A percentile compares a stretch with the other conserved stretches of the same genome.
These are phyloP conservation scores for Fusarium denticulatum DNA, from an alignment of 2,329 filamentous ascomycete species.

Conservation along the genomic window DNA sequence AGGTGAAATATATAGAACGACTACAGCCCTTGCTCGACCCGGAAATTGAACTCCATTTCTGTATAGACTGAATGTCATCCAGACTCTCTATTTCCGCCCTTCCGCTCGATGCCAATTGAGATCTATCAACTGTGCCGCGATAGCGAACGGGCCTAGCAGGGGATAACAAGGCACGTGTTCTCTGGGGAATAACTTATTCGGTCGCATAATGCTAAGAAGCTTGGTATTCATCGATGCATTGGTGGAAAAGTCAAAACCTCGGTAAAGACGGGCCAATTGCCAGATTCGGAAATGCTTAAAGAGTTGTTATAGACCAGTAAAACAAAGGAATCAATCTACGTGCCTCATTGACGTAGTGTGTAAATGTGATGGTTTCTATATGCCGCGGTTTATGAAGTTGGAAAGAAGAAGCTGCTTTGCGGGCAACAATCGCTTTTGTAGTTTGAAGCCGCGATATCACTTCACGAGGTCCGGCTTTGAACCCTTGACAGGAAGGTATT, in stretches of 20 bases:
- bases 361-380: neutral
- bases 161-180: slow-evolving; percentile 8
- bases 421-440: neutral
- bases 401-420: slow-evolving; percentile 1
- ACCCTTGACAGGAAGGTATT: slow-evolving; percentile 7
- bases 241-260: slow-evolving; percentile 14
- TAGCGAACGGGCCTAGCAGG: neutral
- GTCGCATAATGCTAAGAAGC: neutral
- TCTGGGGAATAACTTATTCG: slow-evolving; percentile 15
- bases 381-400: neutral
- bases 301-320: neutral
- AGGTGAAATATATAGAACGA: neutral
- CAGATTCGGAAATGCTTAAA: neutral
- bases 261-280: slow-evolving; percentile 20
- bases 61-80: neutral
- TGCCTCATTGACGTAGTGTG: neutral
- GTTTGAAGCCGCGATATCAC: neutral
- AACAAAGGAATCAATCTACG: neutral
- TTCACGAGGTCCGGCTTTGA: neutral
- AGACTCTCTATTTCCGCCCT: neutral
- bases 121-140: neutral
- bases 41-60: neutral
- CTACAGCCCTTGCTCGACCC: neutral
- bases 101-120: neutral
- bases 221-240: neutral